Evolutionary conservation across 108 stramenopile genomes (phyloP).

Genomic region (Discostella pseudostelligera): DNA sequence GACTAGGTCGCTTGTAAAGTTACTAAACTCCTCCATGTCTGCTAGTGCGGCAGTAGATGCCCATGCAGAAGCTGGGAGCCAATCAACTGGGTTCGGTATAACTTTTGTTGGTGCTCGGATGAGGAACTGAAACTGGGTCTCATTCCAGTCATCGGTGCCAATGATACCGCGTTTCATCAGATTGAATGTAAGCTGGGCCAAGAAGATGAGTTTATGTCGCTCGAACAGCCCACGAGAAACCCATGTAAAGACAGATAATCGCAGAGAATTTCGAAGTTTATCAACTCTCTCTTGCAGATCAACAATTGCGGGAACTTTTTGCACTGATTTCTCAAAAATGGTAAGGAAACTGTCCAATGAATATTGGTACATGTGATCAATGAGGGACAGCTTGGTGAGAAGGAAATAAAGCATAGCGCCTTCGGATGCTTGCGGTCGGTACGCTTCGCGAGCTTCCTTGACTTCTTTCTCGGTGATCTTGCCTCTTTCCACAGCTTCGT

Average conservation of each 20-base stretch:
- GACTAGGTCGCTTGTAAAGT: slow-evolving; percentile 78
- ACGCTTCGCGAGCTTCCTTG: slow-evolving; percentile 79
- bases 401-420: slow-evolving; percentile 96
- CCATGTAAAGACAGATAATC: slow-evolving; percentile 89
- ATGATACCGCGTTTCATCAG: slow-evolving; percentile 87
- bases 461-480: slow-evolving; percentile 79
- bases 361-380: slow-evolving; percentile 96
- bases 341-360: slow-evolving; percentile 85
- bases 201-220: slow-evolving; percentile 89
- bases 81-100: slow-evolving; percentile 64
- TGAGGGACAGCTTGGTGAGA: slow-evolving; percentile 80
- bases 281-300: slow-evolving; percentile 60
- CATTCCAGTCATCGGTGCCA: slow-evolving; percentile 67
- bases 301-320: slow-evolving; percentile 60
- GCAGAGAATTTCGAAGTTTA: slow-evolving; percentile 73
- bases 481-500: slow-evolving; percentile 78
- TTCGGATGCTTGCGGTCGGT: slow-evolving; percentile 85
- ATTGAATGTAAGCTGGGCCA: slow-evolving; percentile 87
- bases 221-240: slow-evolving; percentile 90
- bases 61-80: slow-evolving; percentile 85
- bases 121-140: slow-evolving; percentile 84
- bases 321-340: slow-evolving; percentile 86
- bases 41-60: slow-evolving; percentile 60
- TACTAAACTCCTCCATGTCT: slow-evolving; percentile 82
- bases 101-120: slow-evolving; percentile 64